Evolutionary conservation across 1,284 basidiomycete genomes (phyloP), one percentile per base, ranked within the genome.

Genomic region (Neonothopanus nambi): DNA sequence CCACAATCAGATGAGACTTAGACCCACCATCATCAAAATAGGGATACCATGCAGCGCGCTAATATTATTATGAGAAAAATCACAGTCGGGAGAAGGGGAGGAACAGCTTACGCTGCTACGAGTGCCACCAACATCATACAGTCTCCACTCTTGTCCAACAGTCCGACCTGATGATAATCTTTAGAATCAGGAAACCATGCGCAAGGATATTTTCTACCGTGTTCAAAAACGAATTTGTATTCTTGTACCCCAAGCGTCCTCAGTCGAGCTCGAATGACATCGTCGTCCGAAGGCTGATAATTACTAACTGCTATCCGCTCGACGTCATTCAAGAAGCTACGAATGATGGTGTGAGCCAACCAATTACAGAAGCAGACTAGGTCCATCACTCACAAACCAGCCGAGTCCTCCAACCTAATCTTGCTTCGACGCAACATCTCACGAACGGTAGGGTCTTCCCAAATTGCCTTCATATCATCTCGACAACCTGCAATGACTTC

Each of bases 101-200:
- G 17, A n/a, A 17, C 21, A 12, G 68, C 79, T 64, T 58, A 87
- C 85, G 63, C 79, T 83, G 49, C 81, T 85, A 52, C 84, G 74
- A 37, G 85, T 82, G 13, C 87, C 87, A 20, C 87, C 87, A 48
- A 91, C 85, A 63, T 89, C 87, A 64, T 85, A 91, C 58, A 91
- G 73, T 51, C 80, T 66, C 83, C 85, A 87, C 62, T 85, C 79
- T 59, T 77, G 74, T 21, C 78, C 72, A 62, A 75, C 71, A 49
- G 73, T 76, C 57, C 76, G 66, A 59, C 80, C 68, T 80, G 61
- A 18, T 60, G 48, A 56, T 49, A 23, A 26, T 48, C 23, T 24
- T 5, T 26, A 13, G 5, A 26, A 28, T 30, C 44, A 39, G 20
- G 21, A n/a, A 17, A 6, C 4, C 26, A 39, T 15, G 11, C 41